Percentiles rank a stretch among this genome's conserved stretches.
Evolutionary conservation across 1,284 basidiomycete genomes (phyloP).

Genomic region (Cystobasidium pallidum): DNA sequence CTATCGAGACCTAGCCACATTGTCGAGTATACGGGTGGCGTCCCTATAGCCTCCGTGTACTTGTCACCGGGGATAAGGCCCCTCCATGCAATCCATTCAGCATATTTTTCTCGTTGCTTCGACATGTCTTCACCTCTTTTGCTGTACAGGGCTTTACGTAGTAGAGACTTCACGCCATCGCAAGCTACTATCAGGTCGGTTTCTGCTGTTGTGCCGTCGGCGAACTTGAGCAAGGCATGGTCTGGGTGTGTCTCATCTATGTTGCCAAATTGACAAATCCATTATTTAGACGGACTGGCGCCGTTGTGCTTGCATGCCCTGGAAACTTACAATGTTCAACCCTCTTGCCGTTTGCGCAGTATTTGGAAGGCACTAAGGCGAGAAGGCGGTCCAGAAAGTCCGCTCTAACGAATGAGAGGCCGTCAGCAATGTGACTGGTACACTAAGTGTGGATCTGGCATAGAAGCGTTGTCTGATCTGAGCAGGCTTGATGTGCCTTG

Average conservation of each 20-base stretch:
- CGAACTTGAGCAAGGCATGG: slow-evolving; percentile 45
- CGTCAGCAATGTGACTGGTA: too few relatives aligned
- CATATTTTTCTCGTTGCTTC: slow-evolving; percentile 51
- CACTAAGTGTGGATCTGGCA: too few relatives aligned
- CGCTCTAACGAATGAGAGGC: slow-evolving; percentile 37
- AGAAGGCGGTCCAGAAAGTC: slow-evolving; percentile 49
- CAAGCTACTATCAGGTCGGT: slow-evolving; percentile 54
- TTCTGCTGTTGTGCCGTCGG: slow-evolving; percentile 29
- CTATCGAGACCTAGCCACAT: slow-evolving; percentile 50
- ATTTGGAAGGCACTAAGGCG: slow-evolving; percentile 32
- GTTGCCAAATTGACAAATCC: too few relatives aligned
- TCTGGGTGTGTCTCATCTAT: slow-evolving; percentile 34
- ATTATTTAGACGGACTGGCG: too few relatives aligned
- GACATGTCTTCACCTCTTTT: slow-evolving; percentile 37
- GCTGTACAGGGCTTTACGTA: slow-evolving; percentile 50
- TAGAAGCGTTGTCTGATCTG: too few relatives aligned
- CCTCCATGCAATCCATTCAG: slow-evolving; percentile 50
- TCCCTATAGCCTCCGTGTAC: slow-evolving; percentile 50
- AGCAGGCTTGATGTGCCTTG: too few relatives aligned
- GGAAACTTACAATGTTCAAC: slow-evolving; percentile 30
- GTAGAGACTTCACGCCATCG: slow-evolving; percentile 54
- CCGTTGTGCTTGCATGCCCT: too few relatives aligned
- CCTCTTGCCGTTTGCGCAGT: slow-evolving; percentile 31
- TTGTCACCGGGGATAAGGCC: slow-evolving; percentile 50
- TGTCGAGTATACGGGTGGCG: slow-evolving; percentile 49